Base-by-base conservation (phyloP, 352 stramenopile genomes). In the Pythium guiyangense region DNA sequence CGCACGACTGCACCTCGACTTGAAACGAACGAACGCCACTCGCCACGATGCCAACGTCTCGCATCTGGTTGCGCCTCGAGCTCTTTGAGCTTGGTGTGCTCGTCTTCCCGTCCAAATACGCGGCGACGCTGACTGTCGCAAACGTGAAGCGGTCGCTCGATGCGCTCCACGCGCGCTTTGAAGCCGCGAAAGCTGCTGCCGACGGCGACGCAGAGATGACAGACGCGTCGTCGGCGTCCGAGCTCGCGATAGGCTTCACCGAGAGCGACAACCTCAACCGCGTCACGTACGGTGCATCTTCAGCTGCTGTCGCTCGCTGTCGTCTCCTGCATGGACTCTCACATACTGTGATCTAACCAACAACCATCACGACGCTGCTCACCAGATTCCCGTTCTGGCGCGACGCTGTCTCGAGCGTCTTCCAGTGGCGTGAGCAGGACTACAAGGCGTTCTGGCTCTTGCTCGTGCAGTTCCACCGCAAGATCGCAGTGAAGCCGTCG, bases 401-500 rank as follows among this genome's bases (percentile, higher is more conserved):
- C 51, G 76, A 84, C 25, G 69, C 80, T 9, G 77, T 90, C 45
- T 61, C 73, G 2, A 51, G 47, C 29, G 74, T 89, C 43, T 88
- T 90, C 54, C 77, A 85, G 57, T 94, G 84, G 84, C 73, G 82
- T 49, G 84, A 92, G 20, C 71, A 90, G 65, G 79, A 94, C 54
- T 92, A 87, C 59, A 73, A 83, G 53, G 77, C 78, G 54, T 92
- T 94, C 49, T 94, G 84, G 84, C 62, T 94, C 60, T 59, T 92
- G 43, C 64, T 94, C 15, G 73, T 89, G 51, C 74, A 85, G 20
- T 86, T 92, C 56, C 84, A 92, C 63, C 78, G 79, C 43, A 79
- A 85, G 61, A 84, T 90, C 50, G 63, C 61, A 0, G 68, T 88
- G 42, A 63, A 73, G 20, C 54, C 70, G 44, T 57, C 50, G 22